A percentile compares a stretch with the other conserved stretches of the same genome.
These are phyloP conservation scores for Backusella westeae DNA, from an alignment of 192 early-diverging fungal genomes.

Conservation along the genomic window DNA sequence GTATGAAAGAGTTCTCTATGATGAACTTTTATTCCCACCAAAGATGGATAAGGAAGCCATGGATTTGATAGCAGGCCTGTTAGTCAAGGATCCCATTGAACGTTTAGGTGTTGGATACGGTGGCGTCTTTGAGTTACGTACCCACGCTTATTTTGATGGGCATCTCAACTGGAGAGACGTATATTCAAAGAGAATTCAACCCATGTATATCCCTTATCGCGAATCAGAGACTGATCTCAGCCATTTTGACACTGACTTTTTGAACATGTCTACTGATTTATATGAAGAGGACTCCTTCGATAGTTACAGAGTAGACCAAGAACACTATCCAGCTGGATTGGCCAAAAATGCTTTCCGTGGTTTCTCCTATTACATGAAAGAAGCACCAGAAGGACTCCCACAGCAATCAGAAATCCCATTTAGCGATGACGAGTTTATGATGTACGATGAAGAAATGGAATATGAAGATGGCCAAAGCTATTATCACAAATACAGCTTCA, in stretches of 20 bases:
- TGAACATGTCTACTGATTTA: conserved; percentile 37
- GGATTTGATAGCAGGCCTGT: conserved; percentile 45
- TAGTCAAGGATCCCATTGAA: conserved; percentile 53
- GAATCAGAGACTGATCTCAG: conserved; percentile 49
- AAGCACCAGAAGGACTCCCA: no score
- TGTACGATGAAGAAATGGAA: not conserved
- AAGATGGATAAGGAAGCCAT: conserved; percentile 43
- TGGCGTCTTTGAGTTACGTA: conserved; percentile 66
- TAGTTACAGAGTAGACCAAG: not conserved
- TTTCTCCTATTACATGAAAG: not conserved
- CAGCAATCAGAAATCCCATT: conserved; percentile 7
- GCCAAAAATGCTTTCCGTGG: not conserved
- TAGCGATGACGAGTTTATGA: not conserved
- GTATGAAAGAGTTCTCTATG: conserved; percentile 57
- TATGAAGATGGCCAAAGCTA: not conserved
- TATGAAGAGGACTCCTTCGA: not conserved
- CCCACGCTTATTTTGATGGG: conserved; percentile 67
- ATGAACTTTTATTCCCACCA: conserved; percentile 48
- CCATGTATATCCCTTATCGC: conserved; percentile 69
- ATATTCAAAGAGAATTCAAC: conserved; percentile 49
- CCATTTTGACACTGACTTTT: conserved; percentile 57
- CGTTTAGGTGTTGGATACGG: conserved; percentile 61
- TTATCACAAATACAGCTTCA: not conserved
- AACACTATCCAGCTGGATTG: not conserved
- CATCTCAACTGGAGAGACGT: conserved; percentile 74